A percentile compares a stretch with the other conserved stretches of the same genome.
Conservation (phyloP, 2,329 filamentous ascomycete genomes). For the Bertia moriformis region DNA sequence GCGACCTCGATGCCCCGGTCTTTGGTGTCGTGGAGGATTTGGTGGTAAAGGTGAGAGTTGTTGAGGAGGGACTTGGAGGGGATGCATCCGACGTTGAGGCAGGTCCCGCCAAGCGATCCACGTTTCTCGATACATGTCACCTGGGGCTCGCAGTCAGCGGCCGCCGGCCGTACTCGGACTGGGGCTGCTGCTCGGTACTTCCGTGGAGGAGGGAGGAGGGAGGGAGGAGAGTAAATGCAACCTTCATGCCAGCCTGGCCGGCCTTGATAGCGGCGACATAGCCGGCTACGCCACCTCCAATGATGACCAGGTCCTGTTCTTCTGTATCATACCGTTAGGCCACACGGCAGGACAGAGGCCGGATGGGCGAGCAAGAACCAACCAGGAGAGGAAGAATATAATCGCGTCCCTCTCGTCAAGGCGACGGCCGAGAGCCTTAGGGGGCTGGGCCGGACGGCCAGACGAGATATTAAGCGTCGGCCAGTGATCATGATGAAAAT, state of each 20-base stretch:
- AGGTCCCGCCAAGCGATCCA: constrained; percentile 59
- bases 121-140: constrained; percentile 68
- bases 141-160: no score
- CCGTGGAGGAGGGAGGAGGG: background rate
- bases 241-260: constrained; percentile 62
- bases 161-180: no score
- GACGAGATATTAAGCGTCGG: no score
- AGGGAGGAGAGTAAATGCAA: constrained; percentile 17
- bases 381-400: no score
- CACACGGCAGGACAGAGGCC: no score
- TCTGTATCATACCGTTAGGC: no score
- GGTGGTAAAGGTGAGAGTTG: constrained; percentile 67
- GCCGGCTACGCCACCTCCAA: constrained; percentile 63
- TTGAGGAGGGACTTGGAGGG: constrained; percentile 68
- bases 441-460: no score
- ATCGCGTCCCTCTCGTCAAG: no score
- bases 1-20: constrained; percentile 64
- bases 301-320: constrained; percentile 63
- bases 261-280: constrained; percentile 71
- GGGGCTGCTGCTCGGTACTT: background rate
- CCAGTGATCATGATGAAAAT: no score
- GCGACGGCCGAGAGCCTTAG: no score
- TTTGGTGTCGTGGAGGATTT: constrained; percentile 63
- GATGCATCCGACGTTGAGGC: constrained; percentile 67
- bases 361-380: no score